Base-by-base conservation (phyloP, 169 alveolate genomes). In the Plasmodium fragile region DNA sequence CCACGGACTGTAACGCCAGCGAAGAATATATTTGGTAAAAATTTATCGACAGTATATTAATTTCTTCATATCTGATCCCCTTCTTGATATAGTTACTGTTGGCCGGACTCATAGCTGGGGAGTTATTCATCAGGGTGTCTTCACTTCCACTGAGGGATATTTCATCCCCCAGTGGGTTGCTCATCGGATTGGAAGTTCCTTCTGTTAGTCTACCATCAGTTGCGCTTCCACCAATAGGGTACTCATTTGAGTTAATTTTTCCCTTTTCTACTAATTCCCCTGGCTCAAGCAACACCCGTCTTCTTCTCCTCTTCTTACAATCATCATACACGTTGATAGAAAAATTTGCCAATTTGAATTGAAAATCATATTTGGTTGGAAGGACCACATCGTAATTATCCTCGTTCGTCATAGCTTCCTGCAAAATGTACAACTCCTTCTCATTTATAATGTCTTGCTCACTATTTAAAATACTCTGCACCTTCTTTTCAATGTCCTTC, bases 351-450 rank as follows among this genome's bases (percentile, higher is more conserved):
- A 95, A 91, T 59, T 84, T 93, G 83, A 95, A 95, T 73, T 87
- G 82, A 53, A 95, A 84, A 73, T 80, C 94, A 65, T 92, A 95
- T 83, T 79, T 81, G 8, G 97, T 93, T 65, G 97, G 97, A 36
- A 95, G 45, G 11, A 94, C 94, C 4, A 95, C 96, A 65, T 94
- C 94, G 84, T 91, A 94, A 81, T 92, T 89, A 72, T 92, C 91
- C 70, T 90, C 85, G 77, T 93, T 95, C 32, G 92, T 81, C 93
- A 93, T 94, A 4, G 95, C 96, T 10, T 95, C 95, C 71, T 93
- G 95, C 52, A 92, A 90, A 71, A 95, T 93, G 71, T 92, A 49
- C 36, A 93, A 73, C 72, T 93, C 94, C 49, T 95, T 92, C 70
- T 95, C 96, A 59, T 89, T 85, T 32, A 91, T 45, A 43, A 91